Base-by-base conservation (phyloP, 1,284 basidiomycete species). In the Apiotrichum gamsii region DNA sequence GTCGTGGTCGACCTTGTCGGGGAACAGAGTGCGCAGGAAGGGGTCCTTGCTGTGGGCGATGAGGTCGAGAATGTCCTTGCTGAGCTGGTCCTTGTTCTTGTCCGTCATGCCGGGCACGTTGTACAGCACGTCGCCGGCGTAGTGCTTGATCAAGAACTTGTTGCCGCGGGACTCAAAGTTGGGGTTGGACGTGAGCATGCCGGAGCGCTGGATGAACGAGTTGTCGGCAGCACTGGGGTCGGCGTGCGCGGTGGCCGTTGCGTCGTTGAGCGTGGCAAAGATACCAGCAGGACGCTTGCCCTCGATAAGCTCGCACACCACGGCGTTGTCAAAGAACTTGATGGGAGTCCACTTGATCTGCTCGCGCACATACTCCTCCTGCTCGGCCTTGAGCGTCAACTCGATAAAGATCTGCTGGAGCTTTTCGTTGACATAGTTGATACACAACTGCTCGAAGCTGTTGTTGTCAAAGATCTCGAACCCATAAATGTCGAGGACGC, bases 361-460 rank as follows among this genome's bases (percentile, higher is more conserved):
- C 70, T 99, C 94, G 52, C 87, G 81, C 18, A 94, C 90, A 65
- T 99, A 99, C 74, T 99, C 95, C 69, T 99, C 95, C 73, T 99
- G 95, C 70, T 99, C 95, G 13, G 93, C 91, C 77, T 98, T 98
- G 62, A 99, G 78, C 0, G 95, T 98, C 41, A 99, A 79, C 72
- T 98, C 93, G 67, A 99, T 99, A 74, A 99, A 99, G 67, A 98
- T 96, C 70, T 98, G 95, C 62, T 96, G 93, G 9, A 91, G 80
- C 74, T 97, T 97, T 74, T 99, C 95, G 78, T 99, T 99, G 76
- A 99, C 95, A 65, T 98, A 99, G 77, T 99, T 99, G 80, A 98
- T 99, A 76, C 95, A 99, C 18, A 99, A 82, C 74, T 99, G 91
- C 48, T 97, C 94, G 67, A 97, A 97, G 8, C 90, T 95, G 75